Evolutionary conservation across 495 filamentous ascomycete genomes (phyloP).

Genomic region (Aeminium ludgeri): DNA sequence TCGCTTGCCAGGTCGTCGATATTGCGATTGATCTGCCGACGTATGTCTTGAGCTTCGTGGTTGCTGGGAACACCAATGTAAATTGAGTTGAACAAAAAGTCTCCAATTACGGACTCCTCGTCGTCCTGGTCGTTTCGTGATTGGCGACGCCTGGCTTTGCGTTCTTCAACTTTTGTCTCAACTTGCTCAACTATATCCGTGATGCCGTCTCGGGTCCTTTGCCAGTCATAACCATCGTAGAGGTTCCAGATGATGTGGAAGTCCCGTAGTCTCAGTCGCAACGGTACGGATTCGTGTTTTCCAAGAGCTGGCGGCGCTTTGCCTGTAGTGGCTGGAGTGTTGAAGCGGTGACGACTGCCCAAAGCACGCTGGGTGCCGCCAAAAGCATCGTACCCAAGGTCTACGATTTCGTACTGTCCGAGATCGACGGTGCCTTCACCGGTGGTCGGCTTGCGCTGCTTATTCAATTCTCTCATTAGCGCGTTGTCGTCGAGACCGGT

Average conservation of each 20-base stretch:
- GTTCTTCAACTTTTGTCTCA: slow-evolving; percentile 62
- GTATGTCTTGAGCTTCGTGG: slow-evolving; percentile 62
- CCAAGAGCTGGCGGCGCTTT: too few species aligned
- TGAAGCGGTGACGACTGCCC: slow-evolving; percentile 43
- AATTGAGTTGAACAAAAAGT: slow-evolving; percentile 96
- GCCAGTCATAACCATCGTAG: slow-evolving; percentile 97
- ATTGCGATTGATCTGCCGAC: slow-evolving; percentile 68
- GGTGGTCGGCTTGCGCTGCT: slow-evolving; percentile 6
- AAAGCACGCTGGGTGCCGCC: slow-evolving; percentile 50
- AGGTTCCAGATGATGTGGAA: slow-evolving; percentile 95
- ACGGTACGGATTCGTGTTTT: slow-evolving; percentile 28
- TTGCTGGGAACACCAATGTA: slow-evolving; percentile 88
- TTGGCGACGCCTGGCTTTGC: slow-evolving; percentile 34
- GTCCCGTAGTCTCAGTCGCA: slow-evolving; percentile 64
- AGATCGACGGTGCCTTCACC: slow-evolving; percentile 3
- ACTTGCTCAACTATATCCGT: slow-evolving; percentile 73
- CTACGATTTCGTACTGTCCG: slow-evolving; percentile 12
- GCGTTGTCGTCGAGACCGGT: slow-evolving; percentile 3
- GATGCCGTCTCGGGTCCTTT: slow-evolving; percentile 50
- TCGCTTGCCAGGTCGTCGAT: slow-evolving; percentile 78
- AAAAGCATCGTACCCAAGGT: slow-evolving; percentile 12
- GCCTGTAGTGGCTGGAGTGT: slow-evolving; percentile 25
- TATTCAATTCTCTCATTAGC: slow-evolving; percentile 5
- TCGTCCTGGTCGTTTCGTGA: slow-evolving; percentile 44
- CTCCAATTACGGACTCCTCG: slow-evolving; percentile 72